Conservation (phyloP, 441 rosid genomes). For the Pelargonium citronellum region DNA sequence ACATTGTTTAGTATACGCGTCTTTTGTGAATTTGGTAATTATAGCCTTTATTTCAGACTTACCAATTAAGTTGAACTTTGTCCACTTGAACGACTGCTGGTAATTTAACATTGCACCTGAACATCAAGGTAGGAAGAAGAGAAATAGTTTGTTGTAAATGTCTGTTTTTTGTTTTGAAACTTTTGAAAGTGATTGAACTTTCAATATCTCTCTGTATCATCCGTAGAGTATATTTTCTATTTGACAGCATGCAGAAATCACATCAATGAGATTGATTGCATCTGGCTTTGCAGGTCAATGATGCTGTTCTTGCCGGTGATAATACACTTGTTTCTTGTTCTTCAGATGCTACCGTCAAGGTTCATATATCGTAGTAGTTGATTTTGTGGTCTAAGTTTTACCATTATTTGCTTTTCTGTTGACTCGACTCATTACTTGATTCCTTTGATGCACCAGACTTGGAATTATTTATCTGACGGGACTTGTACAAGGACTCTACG, state of each 20-base stretch:
- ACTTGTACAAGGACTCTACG: constrained; percentile 75
- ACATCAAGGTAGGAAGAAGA: neutral
- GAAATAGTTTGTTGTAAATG: neutral
- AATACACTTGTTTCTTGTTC: constrained; percentile 94
- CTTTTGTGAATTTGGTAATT: neutral
- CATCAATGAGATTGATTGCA: neutral
- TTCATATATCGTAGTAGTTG: constrained; percentile 22
- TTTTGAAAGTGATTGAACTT: constrained; percentile 2
- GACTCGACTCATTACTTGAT: neutral
- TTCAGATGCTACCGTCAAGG: constrained; percentile 96
- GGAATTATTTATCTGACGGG: constrained; percentile 91
- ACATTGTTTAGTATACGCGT: neutral
- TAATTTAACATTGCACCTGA: constrained; percentile 5
- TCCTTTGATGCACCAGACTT: constrained; percentile 42
- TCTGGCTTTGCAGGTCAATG: constrained; percentile 70
- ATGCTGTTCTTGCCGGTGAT: constrained; percentile 73
- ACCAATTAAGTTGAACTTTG: neutral
- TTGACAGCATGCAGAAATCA: neutral
- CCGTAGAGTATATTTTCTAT: neutral
- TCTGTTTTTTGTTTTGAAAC: neutral
- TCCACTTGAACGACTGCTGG: neutral
- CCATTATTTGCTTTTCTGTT: neutral
- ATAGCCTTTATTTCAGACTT: neutral
- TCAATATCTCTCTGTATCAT: neutral
- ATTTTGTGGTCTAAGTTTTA: neutral